Base-by-base conservation (phyloP, 116 monocot genomes). In the Zostera marina region DNA sequence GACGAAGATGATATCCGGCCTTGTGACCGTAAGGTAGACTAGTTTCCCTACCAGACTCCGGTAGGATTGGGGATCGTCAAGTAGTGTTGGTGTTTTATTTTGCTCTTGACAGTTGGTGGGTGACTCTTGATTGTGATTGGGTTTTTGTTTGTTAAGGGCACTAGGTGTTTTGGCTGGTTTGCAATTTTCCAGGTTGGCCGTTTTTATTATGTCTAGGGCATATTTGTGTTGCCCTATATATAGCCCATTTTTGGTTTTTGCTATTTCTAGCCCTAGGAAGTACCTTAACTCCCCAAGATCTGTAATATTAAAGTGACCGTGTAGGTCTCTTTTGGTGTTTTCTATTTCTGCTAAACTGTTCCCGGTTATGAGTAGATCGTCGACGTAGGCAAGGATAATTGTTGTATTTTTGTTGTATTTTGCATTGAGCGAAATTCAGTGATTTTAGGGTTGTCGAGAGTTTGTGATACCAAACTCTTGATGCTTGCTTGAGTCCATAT, bases 401-500 rank as follows among this genome's bases (percentile, higher is more conserved):
- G 20, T 21, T 20, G 4, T 19, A 7, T 2, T 0, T 9, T 15
- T 17, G 10, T 3, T 3, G 3, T 1, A n/a, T 15, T 14, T 44
- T 17, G 9, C 20, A 44, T 1, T 17, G 0, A 9, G 15, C 14
- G 21, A 23, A 47, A 13, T 16, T 25, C 45, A 10, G 8, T 43
- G 15, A 0, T 1, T 2, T 2, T n/a, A 60, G 41, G 3, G 0
- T 43, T 4, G 3, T 1, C 2, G 20, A 52, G 2, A 21, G 8
- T 0, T 21, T 52, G 9, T 13, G 3, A n/a, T n/a, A n/a, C n/a
- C n/a, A n/a, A n/a, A n/a, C n/a, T n/a, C n/a, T n/a, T n/a, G n/a
- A n/a, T n/a, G 65, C 65, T 55, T 66, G 55, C 12, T 66, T 66
- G 8, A 66, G n/a, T 12, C 53, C 64, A 64, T 64, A 64, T 21